A percentile compares a stretch with the other conserved stretches of the same genome.
phyloP scores from a whole-genome alignment of 768 basidiomycete species.

The Cystofilobasidium bisporidii region DNA sequence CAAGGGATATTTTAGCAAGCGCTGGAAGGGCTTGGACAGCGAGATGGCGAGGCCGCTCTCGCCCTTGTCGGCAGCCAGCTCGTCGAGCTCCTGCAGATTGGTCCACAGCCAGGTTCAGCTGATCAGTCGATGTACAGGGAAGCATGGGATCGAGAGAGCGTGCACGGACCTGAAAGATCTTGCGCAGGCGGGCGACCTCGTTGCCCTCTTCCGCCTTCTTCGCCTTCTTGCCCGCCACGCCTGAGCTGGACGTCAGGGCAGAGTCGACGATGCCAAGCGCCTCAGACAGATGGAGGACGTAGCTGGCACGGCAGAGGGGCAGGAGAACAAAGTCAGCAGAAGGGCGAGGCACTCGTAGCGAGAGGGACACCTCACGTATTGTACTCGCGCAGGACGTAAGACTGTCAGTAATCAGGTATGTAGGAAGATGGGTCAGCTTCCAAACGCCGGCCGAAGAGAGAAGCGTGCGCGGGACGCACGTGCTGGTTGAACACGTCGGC shows the following conservation, averaged over 20 bases:
- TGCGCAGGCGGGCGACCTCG: slow-evolving; percentile 15
- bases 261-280: slow-evolving; percentile 29
- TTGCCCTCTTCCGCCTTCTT: slow-evolving; percentile 14
- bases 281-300: slow-evolving; percentile 29
- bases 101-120: not conserved
- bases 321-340: not conserved
- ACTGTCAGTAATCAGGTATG: too few relatives aligned
- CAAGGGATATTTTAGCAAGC: slow-evolving; percentile 84
- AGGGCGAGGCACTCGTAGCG: too few relatives aligned
- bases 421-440: slow-evolving; percentile 26
- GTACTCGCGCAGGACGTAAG: slow-evolving; percentile 87
- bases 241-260: slow-evolving; percentile 15
- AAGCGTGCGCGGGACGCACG: slow-evolving; percentile 47
- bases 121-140: not conserved
- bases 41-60: slow-evolving; percentile 93
- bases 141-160: too few relatives aligned
- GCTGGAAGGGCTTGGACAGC: slow-evolving; percentile 89
- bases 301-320: not conserved
- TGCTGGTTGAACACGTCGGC: slow-evolving; percentile 94
- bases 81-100: slow-evolving; percentile 52
- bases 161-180: slow-evolving; percentile 23
- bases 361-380: slow-evolving; percentile 12
- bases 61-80: slow-evolving; percentile 68
- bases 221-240: slow-evolving; percentile 7
- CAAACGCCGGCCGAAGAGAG: not conserved